phyloP scores from a whole-genome alignment of 2,329 filamentous ascomycete genomes.

The Magnaporthiopsis poae region DNA sequence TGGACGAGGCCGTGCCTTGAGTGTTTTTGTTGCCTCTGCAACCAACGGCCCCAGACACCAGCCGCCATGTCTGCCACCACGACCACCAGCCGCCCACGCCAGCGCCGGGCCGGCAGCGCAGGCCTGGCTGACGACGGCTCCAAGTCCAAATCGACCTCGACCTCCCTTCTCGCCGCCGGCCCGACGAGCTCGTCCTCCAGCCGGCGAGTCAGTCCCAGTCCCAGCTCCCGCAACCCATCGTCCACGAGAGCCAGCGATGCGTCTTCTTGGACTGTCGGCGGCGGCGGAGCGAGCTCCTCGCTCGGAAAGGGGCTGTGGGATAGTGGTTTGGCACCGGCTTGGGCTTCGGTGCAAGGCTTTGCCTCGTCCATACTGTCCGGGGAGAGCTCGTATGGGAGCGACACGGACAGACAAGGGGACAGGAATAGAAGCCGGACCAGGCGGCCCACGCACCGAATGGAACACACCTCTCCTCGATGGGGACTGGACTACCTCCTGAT shows the following conservation, averaged over 20 bases:
- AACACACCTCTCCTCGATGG: neutral
- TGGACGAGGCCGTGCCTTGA: conserved; percentile 6
- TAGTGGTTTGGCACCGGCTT: conserved; percentile 39
- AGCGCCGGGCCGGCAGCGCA: conserved; percentile 33
- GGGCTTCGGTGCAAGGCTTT: conserved; percentile 46
- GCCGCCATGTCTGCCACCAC: neutral
- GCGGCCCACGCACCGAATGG: conserved; percentile 14
- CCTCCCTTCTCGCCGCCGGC: conserved; percentile 19
- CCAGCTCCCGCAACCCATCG: neutral
- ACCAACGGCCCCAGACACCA: neutral
- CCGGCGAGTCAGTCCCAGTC: conserved; percentile 33
- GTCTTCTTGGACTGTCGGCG: neutral
- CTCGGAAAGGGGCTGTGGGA: conserved; percentile 35
- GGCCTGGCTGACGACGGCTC: conserved; percentile 19
- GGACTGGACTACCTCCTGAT: no score
- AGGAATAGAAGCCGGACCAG: conserved; percentile 20
- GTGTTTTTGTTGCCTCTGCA: neutral
- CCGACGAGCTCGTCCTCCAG: conserved; percentile 24
- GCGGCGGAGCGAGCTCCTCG: conserved; percentile 14
- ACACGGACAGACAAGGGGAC: conserved; percentile 22
- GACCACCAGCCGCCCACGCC: conserved; percentile 33
- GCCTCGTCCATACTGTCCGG: conserved; percentile 34
- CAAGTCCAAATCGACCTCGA: conserved; percentile 17
- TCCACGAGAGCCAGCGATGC: conserved; percentile 5
- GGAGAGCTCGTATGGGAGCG: conserved; percentile 24